Conservation (phyloP, 345 rosid species). For the Pseudoturritis turrita region DNA sequence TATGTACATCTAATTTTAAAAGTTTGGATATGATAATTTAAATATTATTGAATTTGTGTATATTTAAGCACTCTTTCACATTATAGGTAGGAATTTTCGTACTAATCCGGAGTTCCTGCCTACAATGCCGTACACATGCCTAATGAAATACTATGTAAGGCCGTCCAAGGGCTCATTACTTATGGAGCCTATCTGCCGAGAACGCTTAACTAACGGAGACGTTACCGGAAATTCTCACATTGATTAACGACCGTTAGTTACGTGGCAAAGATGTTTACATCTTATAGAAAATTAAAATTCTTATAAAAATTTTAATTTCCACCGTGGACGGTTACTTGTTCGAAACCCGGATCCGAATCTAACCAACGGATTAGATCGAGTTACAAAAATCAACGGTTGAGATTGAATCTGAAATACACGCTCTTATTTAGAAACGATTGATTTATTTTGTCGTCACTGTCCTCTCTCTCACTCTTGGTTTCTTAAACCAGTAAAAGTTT, state of each 20-base stretch:
- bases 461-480: background rate
- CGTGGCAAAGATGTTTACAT: background rate
- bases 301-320: background rate
- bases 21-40: too few relatives aligned
- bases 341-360: background rate
- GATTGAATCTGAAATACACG: background rate
- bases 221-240: background rate
- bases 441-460: background rate
- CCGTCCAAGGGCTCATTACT: background rate
- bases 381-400: background rate
- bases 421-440: background rate
- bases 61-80: too few relatives aligned
- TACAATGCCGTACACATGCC: too few relatives aligned
- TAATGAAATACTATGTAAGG: background rate
- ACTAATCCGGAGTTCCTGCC: too few relatives aligned
- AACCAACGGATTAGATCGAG: slow-evolving; percentile 9
- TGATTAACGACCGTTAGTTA: slow-evolving; percentile 2
- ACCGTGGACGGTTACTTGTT: background rate
- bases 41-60: too few relatives aligned
- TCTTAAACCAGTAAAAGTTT: background rate
- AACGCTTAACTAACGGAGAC: background rate
- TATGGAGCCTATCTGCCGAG: background rate
- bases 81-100: too few relatives aligned
- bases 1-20: too few relatives aligned
- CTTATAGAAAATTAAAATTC: background rate